Percentiles rank a stretch among this genome's conserved stretches.
Evolutionary conservation across 768 basidiomycete genomes (phyloP).

Genomic region (Thelephora aurantiotincta): DNA sequence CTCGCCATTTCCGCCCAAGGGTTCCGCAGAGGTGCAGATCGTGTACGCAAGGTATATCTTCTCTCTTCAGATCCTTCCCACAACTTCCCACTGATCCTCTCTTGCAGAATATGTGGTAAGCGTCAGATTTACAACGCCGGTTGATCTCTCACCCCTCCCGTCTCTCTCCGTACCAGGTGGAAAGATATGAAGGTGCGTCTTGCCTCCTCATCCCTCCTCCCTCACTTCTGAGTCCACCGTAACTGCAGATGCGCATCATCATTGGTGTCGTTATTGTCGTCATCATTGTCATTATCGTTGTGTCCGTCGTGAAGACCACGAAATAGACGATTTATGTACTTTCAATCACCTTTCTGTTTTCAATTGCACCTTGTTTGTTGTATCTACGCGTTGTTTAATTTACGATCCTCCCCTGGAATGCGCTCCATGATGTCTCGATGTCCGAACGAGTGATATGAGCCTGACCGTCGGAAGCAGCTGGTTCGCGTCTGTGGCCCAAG

Average conservation of each 20-base stretch:
- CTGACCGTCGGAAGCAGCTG: too few relatives aligned
- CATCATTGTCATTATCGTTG: conserved; percentile 91
- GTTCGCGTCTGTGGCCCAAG: too few relatives aligned
- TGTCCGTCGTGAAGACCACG: conserved; percentile 84
- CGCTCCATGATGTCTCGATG: too few relatives aligned
- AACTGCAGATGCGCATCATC: conserved; percentile 82
- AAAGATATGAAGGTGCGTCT: conserved; percentile 88
- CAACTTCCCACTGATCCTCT: conserved; percentile 1
- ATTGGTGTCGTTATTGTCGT: conserved; percentile 83
- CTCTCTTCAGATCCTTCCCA: neutral
- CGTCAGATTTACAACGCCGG: neutral
- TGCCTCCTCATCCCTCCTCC: neutral
- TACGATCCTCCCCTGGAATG: too few relatives aligned
- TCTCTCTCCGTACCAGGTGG: conserved; percentile 39
- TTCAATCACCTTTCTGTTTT: conserved; percentile 17
- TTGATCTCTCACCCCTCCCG: neutral
- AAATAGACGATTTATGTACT: conserved; percentile 11
- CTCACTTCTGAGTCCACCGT: conserved; percentile 4
- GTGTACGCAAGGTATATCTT: conserved; percentile 80
- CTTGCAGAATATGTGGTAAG: conserved; percentile 82
- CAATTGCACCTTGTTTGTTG: neutral
- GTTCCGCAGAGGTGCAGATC: conserved; percentile 93
- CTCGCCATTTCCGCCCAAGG: conserved; percentile 98
- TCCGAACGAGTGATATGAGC: too few relatives aligned
- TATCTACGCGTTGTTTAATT: neutral